Base-by-base conservation (phyloP, 164 flowering plant species). In the Nymphaea colorata region DNA sequence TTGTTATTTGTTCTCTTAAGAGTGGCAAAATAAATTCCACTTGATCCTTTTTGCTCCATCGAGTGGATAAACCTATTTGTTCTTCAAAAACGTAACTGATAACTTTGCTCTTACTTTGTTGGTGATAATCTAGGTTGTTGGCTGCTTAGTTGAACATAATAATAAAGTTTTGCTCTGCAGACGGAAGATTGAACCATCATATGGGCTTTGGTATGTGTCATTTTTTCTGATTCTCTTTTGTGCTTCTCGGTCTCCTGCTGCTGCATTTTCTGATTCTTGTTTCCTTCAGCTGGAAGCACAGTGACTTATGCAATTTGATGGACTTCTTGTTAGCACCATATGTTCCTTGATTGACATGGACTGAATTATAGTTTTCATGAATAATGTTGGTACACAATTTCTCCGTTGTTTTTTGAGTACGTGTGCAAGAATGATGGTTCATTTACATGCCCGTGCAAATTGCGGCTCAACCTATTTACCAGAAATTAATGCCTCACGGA, bases 141-240 rank as follows among this genome's bases (percentile, higher is more conserved):
- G 98, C 63, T 93, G 98, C 82, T 85, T 94, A 42, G 84, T 94
- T 74, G 93, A 86, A 77, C 93, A 94, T 80, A 91, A 88, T 44
- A 79, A 81, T 69, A 94, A 85, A 82, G 75, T 94, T 71, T 78
- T 91, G 44, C 88, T 94, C 44, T 89, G 97, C 85, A 87, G 81
- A 81, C 80, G 98, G 71, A 94, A 89, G 43, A 94, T 94, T 77
- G 85, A 85, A 72, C 98, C 98, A 66, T 85, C 95, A 53, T 77
- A 77, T 77, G 98, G 97, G 67, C 96, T 87, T 61, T 94, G 98
- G 98, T 94, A 82, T 65, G 84, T 67, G 59, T 64, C 44, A 59
- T 59, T 10, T 51, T 51, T 10, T 51, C 36, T 25, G 36, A 25
- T 25, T 25, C 36, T 25, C 36, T 25, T 25, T 8, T 15, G 14